Base-by-base conservation (phyloP, 2,329 filamentous ascomycete species). In the Colletotrichum tropicale region DNA sequence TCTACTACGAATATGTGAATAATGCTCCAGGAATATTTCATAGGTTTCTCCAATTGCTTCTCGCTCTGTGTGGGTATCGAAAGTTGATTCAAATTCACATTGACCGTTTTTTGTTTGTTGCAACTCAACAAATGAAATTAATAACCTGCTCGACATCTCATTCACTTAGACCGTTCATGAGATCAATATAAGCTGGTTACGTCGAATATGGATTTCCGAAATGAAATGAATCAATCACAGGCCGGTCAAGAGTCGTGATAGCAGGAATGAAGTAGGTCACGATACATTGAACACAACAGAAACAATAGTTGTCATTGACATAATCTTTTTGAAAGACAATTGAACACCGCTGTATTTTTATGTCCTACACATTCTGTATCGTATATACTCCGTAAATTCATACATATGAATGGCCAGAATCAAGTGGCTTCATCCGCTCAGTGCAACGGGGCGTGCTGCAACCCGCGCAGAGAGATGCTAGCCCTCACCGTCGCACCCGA, bases 401-500 rank as follows among this genome's bases (percentile, higher is more conserved):
- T 48, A 66, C 24, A 66, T 15, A 24, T 30, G 43, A 48, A 38
- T 9, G 7, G 13, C 5, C 10, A 24, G 34, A 28, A 56, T 8
- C 15, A 28, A 28, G 2, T 0, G 10, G 2, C 4, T 8, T 55
- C 30, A 16, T 24, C 12, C 30, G 1, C 6, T 38, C 32, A 30
- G 21, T 36, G 72, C 64, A 80, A 56, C 77, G 69, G 56, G 36
- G 78, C 77, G 28, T 71, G 56, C 62, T 70, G 65, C 61, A 76
- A 26, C 65, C 84, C 85, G 13, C 81, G 80, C 36, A 86, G 74
- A 28, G 78, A 81, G 65, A 87, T 80, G n/a, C 81, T 83, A 6
- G 84, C 85, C 36, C 83, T 80, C 13, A 86, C 81, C 13, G 77
- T 81, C 3, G 80, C 79, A 1, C 84, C 85, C 21, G 76, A 78